Base-by-base conservation (phyloP, 441 rosid species). In the Omphalea diandra region DNA sequence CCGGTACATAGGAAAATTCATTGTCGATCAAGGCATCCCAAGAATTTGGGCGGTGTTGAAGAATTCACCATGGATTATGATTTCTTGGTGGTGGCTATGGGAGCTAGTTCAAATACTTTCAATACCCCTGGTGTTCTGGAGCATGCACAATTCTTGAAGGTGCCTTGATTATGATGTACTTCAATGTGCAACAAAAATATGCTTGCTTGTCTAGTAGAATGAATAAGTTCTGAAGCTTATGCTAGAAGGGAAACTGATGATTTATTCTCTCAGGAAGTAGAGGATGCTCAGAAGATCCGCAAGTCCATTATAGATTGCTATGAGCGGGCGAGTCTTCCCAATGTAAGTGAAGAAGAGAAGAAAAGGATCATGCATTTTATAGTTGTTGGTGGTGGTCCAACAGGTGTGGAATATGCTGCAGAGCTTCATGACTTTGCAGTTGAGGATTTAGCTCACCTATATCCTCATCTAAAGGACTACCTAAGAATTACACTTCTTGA, bases 321-420 rank as follows among this genome's bases (percentile, higher is more conserved):
- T 73, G 98, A 93, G 86, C 85, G 83, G 76, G 94, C 96, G 35
- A 85, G 84, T 79, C 75, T 90, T 32, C 97, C 97, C 50, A 82
- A 67, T 63, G 54, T 90, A 57, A 93, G 85, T 29, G 97, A 90
- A 11, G 97, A 93, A 68, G 97, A 91, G 82, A 87, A 87, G 67
- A 83, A 79, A 81, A 81, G 80, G 65, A 88, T 88, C 62, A 90
- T 90, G 73, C 97, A 93, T 65, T 93, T 90, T 78, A 96, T 93
- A 63, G 79, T 93, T 26, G 98, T 90, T 75, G 97, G 97, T 14
- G 98, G 98, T 70, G 98, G 98, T 11, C 97, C 98, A 54, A 86
- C 94, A 18, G 97, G 98, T 49, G 98, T 93, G 73, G 98, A 93
- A 70, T 93, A 88, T 80, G 89, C 98, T 43, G 97, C 97, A 32